Evolutionary conservation across 257 asterid genomes (phyloP).

Genomic region (Nicotiana otophora): DNA sequence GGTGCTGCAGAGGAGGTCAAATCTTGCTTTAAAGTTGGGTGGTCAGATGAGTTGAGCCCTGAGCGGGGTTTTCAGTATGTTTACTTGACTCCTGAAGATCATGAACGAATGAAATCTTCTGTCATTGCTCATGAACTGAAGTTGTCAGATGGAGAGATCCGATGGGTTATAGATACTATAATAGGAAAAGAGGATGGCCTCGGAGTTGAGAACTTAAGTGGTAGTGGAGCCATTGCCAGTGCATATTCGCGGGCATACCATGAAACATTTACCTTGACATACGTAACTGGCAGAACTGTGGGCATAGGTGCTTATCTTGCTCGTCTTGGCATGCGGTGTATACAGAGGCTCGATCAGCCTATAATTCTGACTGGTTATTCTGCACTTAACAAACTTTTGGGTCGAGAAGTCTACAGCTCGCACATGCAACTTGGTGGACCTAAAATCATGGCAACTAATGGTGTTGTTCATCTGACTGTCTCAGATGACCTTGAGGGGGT

Average conservation of each 20-base stretch:
- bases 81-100: slow-evolving; percentile 81
- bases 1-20: slow-evolving; percentile 98
- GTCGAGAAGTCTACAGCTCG: slow-evolving; percentile 97
- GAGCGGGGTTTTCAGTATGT: slow-evolving; percentile 91
- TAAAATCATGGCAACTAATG: slow-evolving; percentile 96
- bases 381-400: slow-evolving; percentile 88
- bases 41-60: slow-evolving; percentile 90
- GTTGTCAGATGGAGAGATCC: slow-evolving; percentile 62
- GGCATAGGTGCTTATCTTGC: slow-evolving; percentile 99
- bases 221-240: slow-evolving; percentile 98
- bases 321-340: slow-evolving; percentile 97
- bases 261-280: slow-evolving; percentile 87
- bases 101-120: slow-evolving; percentile 56
- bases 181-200: slow-evolving; percentile 88
- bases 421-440: slow-evolving; percentile 99
- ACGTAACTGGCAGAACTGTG: slow-evolving; percentile 91
- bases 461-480: slow-evolving; percentile 94
- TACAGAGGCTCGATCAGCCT: slow-evolving; percentile 93
- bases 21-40: slow-evolving; percentile 90
- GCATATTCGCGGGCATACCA: slow-evolving; percentile 90
- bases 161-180: slow-evolving; percentile 91
- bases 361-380: slow-evolving; percentile 96
- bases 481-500: slow-evolving; percentile 94
- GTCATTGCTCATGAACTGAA: slow-evolving; percentile 75
- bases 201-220: slow-evolving; percentile 81